Conservation (phyloP, 1,284 basidiomycete species). For the Calocybe gambosa region DNA sequence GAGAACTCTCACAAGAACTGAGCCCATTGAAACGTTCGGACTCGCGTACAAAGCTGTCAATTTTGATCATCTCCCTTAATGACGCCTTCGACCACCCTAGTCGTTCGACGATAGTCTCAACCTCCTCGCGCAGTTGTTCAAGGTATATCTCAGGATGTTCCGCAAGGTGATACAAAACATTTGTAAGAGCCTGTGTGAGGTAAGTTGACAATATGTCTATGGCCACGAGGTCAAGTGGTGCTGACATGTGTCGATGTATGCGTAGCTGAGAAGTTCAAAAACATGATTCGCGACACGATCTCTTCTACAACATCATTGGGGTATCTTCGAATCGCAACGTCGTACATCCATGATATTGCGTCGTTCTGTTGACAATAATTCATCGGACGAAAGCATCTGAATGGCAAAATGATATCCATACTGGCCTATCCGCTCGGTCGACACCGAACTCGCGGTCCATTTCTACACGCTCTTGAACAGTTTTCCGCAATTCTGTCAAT, state of each 20-base stretch:
- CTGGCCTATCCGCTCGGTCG: constrained; percentile 1
- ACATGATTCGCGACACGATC: constrained; percentile 26
- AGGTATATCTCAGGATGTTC: constrained; percentile 29
- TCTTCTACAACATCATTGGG: constrained; percentile 21
- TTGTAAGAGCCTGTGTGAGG: constrained; percentile 20
- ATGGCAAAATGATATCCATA: neutral
- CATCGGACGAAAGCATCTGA: too few species aligned
- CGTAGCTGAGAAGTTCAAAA: constrained; percentile 29
- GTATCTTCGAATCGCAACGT: constrained; percentile 25
- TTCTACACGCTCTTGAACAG: neutral
- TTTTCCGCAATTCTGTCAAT: neutral
- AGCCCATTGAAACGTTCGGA: constrained; percentile 28
- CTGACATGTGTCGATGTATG: constrained; percentile 24
- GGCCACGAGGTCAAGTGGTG: neutral
- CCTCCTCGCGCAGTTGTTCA: constrained; percentile 37
- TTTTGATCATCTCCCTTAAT: constrained; percentile 33
- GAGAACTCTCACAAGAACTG: constrained; percentile 19
- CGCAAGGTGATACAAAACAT: constrained; percentile 34
- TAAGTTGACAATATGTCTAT: neutral
- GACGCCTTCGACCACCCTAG: constrained; percentile 41
- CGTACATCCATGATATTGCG: constrained; percentile 32
- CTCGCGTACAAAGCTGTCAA: constrained; percentile 46
- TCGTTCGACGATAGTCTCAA: constrained; percentile 27
- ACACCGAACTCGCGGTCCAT: constrained; percentile 2
- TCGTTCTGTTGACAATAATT: constrained; percentile 4